Evolutionary conservation across 2,329 filamentous ascomycete genomes (phyloP).

Genomic region (Penicillium sclerotigenum): DNA sequence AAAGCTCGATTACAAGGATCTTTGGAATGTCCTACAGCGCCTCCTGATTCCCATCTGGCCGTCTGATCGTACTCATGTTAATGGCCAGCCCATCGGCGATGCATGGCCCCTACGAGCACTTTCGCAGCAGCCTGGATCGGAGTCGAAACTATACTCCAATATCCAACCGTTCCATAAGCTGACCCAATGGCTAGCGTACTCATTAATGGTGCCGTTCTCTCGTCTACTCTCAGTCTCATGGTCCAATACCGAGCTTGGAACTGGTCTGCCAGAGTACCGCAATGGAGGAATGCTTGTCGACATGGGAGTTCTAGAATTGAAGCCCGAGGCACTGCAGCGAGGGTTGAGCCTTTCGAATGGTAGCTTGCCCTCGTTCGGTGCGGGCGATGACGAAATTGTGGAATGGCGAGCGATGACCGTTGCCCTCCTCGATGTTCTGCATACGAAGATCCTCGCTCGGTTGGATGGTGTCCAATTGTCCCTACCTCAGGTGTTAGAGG

Average conservation of each 20-base stretch:
- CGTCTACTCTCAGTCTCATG: constrained; percentile 53
- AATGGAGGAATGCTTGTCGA: constrained; percentile 69
- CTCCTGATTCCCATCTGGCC: constrained; percentile 52
- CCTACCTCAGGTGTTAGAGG: constrained; percentile 53
- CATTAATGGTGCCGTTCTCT: constrained; percentile 64
- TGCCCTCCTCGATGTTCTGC: constrained; percentile 57
- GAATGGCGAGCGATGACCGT: constrained; percentile 66
- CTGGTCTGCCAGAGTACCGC: constrained; percentile 68
- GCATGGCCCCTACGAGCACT: constrained; percentile 47
- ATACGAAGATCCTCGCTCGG: constrained; percentile 47
- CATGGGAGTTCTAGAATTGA: constrained; percentile 53
- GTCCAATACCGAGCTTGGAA: constrained; percentile 56
- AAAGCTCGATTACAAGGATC: constrained; percentile 38
- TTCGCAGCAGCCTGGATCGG: neutral
- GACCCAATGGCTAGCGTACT: constrained; percentile 72
- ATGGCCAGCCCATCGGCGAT: constrained; percentile 48
- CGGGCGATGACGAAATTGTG: constrained; percentile 60
- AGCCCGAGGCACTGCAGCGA: constrained; percentile 43
- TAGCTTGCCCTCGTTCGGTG: constrained; percentile 51
- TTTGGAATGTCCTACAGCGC: constrained; percentile 47
- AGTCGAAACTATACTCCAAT: constrained; percentile 14
- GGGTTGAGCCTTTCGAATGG: constrained; percentile 47
- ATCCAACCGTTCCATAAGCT: constrained; percentile 60
- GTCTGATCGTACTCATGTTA: constrained; percentile 42
- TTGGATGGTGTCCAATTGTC: constrained; percentile 42